phyloP scores from a whole-genome alignment of 2,329 filamentous ascomycete species.

The Claviceps sp. region DNA sequence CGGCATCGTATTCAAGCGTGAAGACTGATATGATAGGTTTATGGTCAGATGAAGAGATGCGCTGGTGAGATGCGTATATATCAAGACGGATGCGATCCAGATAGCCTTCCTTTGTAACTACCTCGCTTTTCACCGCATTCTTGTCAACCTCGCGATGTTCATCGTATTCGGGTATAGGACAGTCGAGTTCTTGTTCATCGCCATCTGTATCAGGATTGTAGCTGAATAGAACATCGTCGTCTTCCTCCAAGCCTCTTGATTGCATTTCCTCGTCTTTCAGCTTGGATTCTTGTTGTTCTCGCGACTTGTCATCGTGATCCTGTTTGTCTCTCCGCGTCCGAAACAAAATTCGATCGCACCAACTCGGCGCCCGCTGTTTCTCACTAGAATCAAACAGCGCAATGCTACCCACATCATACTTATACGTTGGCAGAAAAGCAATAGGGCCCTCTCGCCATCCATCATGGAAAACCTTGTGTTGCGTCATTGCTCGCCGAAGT shows the following conservation, averaged over 20 bases:
- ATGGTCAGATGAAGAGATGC: constrained; percentile 85
- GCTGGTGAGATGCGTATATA: constrained; percentile 76
- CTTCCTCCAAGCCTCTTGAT: constrained; percentile 59
- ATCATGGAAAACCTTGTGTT: constrained; percentile 72
- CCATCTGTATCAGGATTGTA: constrained; percentile 73
- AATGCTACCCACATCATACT: constrained; percentile 91
- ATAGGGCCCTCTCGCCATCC: constrained; percentile 87
- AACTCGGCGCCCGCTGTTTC: constrained; percentile 83
- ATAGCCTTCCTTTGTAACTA: constrained; percentile 44
- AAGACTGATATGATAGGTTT: constrained; percentile 83
- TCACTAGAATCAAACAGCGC: constrained; percentile 91
- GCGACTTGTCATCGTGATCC: constrained; percentile 47
- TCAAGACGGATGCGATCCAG: constrained; percentile 41
- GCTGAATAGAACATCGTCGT: constrained; percentile 80
- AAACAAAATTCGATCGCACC: constrained; percentile 91
- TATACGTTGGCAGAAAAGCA: constrained; percentile 86
- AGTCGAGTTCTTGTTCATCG: constrained; percentile 24
- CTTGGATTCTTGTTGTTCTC: constrained; percentile 52
- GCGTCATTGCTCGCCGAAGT: constrained; percentile 57
- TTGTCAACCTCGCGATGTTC: constrained; percentile 39
- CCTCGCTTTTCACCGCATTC: constrained; percentile 22
- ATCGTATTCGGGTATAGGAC: constrained; percentile 40
- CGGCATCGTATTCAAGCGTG: constrained; percentile 70
- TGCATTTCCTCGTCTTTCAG: constrained; percentile 78
- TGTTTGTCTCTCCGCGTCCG: constrained; percentile 60